phyloP scores from a whole-genome alignment of 2,329 filamentous ascomycete genomes.

The Ophiostoma australiae region DNA sequence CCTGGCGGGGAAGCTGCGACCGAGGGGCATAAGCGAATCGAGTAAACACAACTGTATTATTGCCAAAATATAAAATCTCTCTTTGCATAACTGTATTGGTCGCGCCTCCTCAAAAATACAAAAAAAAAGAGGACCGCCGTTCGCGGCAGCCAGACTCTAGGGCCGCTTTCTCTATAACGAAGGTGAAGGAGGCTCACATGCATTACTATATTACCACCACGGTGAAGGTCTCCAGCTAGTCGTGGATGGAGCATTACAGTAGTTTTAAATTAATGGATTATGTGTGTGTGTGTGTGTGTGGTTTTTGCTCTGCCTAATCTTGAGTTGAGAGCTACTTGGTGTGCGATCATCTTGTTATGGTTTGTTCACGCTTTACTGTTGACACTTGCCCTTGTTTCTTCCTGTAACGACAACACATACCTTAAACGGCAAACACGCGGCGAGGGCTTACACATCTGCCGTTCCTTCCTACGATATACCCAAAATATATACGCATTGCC shows the following conservation, averaged over 20 bases:
- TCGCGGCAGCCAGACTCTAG: conserved; percentile 17
- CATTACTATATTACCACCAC: background rate
- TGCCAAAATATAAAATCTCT: background rate
- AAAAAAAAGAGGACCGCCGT: conserved; percentile 18
- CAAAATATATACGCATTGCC: background rate
- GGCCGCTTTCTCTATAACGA: background rate
- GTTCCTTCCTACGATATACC: background rate
- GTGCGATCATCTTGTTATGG: background rate
- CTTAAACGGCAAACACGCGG: background rate
- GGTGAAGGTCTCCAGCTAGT: background rate
- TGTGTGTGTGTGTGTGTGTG: conserved; percentile 1
- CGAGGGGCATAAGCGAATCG: conserved; percentile 11
- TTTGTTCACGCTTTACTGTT: background rate
- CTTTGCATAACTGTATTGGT: background rate
- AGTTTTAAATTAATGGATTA: background rate
- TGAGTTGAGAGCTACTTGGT: background rate
- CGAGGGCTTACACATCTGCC: background rate
- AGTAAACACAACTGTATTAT: conserved; percentile 12
- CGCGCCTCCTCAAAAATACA: background rate
- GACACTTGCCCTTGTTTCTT: background rate
- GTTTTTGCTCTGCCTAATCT: background rate
- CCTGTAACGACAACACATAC: background rate
- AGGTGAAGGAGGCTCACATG: conserved; percentile 12
- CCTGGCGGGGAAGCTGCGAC: conserved; percentile 18
- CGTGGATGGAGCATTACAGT: background rate